Evolutionary conservation across 2,329 filamentous ascomycete species (phyloP).

Genomic region (Colletotrichum ledebouriae): DNA sequence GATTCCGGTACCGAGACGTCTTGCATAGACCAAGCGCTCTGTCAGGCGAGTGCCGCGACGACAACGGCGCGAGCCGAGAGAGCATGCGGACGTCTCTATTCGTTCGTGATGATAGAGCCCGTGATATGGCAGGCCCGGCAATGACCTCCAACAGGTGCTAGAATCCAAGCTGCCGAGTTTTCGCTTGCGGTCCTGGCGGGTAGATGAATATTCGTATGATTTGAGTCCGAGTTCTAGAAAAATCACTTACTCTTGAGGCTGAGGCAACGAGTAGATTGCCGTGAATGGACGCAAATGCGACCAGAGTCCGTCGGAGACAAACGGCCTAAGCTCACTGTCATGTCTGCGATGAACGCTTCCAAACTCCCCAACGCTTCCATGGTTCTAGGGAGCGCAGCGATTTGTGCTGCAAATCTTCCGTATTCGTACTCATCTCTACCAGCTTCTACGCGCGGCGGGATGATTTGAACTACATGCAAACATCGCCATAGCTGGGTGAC

Average conservation of each 20-base stretch:
- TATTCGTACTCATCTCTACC: slow-evolving; percentile 8
- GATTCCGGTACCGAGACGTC: background rate
- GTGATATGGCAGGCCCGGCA: slow-evolving; percentile 9
- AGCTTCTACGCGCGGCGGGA: background rate
- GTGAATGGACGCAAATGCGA: background rate
- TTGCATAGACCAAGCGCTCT: background rate
- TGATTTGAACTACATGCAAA: background rate
- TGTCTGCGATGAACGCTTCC: background rate
- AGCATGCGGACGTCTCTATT: background rate
- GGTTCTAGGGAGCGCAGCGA: background rate
- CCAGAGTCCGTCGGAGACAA: too few relatives aligned
- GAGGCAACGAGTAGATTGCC: too few relatives aligned
- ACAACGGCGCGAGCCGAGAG: slow-evolving; percentile 10
- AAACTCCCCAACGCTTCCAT: too few relatives aligned
- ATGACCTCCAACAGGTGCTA: background rate
- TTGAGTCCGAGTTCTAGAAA: background rate
- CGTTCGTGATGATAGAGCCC: slow-evolving; percentile 1
- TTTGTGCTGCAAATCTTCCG: background rate
- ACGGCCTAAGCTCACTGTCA: background rate
- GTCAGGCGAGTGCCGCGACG: too few relatives aligned
- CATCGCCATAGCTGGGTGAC: too few relatives aligned
- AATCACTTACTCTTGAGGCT: background rate
- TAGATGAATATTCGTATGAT: background rate
- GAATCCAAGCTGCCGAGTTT: background rate
- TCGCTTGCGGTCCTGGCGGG: slow-evolving; percentile 6